These are phyloP conservation scores for Taphrina pruni DNA, from an alignment of 1,139 yeast species.

Conservation along the genomic window DNA sequence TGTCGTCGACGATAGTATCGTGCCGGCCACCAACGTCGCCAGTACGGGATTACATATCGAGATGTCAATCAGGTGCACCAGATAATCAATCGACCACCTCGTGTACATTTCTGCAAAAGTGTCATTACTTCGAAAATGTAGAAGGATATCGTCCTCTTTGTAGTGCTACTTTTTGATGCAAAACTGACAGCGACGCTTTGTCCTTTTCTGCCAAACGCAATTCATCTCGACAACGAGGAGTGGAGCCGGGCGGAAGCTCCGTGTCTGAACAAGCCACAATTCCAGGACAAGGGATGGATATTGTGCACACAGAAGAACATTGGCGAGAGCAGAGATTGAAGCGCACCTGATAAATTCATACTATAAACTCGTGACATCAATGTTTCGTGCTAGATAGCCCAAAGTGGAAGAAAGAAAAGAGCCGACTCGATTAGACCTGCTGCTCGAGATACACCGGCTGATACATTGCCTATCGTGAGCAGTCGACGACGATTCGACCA, in stretches of 20 bases:
- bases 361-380: no score
- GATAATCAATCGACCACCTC: neutral
- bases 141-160: no score
- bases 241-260: slow-evolving; percentile 6
- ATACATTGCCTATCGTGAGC: slow-evolving; percentile 10
- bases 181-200: neutral
- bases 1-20: slow-evolving; percentile 3
- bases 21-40: slow-evolving; percentile 14
- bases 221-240: neutral
- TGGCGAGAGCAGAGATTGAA: no score
- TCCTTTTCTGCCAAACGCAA: neutral
- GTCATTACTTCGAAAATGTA: no score
- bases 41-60: slow-evolving; percentile 7
- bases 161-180: no score
- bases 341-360: no score
- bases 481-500: slow-evolving; percentile 57
- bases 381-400: no score
- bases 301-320: neutral
- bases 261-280: neutral
- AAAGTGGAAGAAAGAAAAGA: neutral
- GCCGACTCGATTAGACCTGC: neutral
- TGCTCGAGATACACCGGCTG: neutral
- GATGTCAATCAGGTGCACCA: neutral
- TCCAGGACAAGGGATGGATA: neutral
- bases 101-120: neutral